A percentile compares a stretch with the other conserved stretches of the same genome.
These are phyloP conservation scores for Globisporangium alternatum DNA, from an alignment of 352 stramenopile species.

Conservation along the genomic window DNA sequence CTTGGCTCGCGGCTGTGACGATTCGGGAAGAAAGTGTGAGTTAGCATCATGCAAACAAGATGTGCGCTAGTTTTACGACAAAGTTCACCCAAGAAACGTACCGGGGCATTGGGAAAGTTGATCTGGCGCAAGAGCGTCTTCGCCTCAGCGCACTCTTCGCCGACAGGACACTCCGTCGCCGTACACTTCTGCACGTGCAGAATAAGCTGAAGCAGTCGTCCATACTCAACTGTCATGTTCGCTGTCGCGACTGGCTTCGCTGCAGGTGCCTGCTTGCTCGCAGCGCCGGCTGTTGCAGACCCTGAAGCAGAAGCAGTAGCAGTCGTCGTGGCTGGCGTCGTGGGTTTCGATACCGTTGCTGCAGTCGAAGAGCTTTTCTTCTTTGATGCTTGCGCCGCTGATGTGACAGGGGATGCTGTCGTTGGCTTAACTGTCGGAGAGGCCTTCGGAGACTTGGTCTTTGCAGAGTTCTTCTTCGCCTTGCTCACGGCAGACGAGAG, in stretches of 20 bases:
- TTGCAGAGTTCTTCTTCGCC: slow-evolving; percentile 50
- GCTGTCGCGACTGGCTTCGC: slow-evolving; percentile 41
- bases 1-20: slow-evolving; percentile 53
- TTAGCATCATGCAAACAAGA: slow-evolving; percentile 6
- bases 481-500: slow-evolving; percentile 67
- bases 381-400: slow-evolving; percentile 18
- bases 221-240: slow-evolving; percentile 82
- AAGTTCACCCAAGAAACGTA: slow-evolving; percentile 13
- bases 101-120: slow-evolving; percentile 58
- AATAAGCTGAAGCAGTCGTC: slow-evolving; percentile 81
- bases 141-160: slow-evolving; percentile 70
- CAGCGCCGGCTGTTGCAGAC: slow-evolving; percentile 8
- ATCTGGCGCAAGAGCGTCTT: slow-evolving; percentile 79
- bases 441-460: slow-evolving; percentile 63
- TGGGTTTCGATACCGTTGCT: slow-evolving; percentile 16
- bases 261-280: slow-evolving; percentile 21
- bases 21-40: background rate
- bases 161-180: slow-evolving; percentile 48
- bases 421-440: slow-evolving; percentile 18
- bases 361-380: slow-evolving; percentile 21
- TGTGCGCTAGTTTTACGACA: background rate
- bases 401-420: slow-evolving; percentile 4
- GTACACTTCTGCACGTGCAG: slow-evolving; percentile 84
- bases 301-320: slow-evolving; percentile 4
- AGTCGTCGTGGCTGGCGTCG: slow-evolving; percentile 15